A percentile compares a stretch with the other conserved stretches of the same genome.
These are phyloP conservation scores for Acanthamoeba rhysodes DNA, from an alignment of 208 protist species.

Conservation along the genomic window DNA sequence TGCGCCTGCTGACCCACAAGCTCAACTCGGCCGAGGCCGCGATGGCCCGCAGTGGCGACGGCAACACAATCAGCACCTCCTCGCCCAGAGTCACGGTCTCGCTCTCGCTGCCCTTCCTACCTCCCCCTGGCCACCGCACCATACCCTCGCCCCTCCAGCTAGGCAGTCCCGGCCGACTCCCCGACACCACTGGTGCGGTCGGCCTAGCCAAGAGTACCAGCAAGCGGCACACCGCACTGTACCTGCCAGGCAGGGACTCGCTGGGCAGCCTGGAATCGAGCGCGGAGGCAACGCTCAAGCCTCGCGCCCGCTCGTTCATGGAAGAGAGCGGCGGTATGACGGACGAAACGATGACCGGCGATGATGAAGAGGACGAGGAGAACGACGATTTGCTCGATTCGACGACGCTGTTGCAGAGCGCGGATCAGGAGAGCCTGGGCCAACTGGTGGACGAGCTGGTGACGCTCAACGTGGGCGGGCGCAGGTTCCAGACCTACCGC, in stretches of 20 bases:
- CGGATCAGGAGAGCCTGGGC: not conserved
- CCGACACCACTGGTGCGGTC: too few relatives aligned
- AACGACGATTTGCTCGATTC: not conserved
- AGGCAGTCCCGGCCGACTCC: not conserved
- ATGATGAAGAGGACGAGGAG: not conserved
- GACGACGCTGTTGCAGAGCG: not conserved
- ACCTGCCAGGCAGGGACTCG: too few relatives aligned
- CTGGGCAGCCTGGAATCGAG: not conserved
- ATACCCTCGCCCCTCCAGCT: not conserved
- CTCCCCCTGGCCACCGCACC: not conserved
- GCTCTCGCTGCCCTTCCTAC: not conserved
- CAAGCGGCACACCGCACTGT: too few relatives aligned
- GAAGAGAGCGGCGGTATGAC: not conserved
- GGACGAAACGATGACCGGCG: not conserved
- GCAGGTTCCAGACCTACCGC: constrained; percentile 20
- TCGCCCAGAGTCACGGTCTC: not conserved
- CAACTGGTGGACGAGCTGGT: constrained; percentile 10
- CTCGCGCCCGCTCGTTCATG: not conserved
- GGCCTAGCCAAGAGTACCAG: too few relatives aligned
- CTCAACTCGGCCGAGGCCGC: not conserved
- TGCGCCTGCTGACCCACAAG: not conserved
- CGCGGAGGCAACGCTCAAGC: not conserved
- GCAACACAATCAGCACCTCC: not conserved
- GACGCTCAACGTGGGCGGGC: constrained; percentile 31
- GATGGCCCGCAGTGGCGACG: not conserved